Evolutionary conservation across 2,329 filamentous ascomycete genomes (phyloP), one percentile per base, ranked within the genome.

Genomic region (Neofusicoccum ribis): DNA sequence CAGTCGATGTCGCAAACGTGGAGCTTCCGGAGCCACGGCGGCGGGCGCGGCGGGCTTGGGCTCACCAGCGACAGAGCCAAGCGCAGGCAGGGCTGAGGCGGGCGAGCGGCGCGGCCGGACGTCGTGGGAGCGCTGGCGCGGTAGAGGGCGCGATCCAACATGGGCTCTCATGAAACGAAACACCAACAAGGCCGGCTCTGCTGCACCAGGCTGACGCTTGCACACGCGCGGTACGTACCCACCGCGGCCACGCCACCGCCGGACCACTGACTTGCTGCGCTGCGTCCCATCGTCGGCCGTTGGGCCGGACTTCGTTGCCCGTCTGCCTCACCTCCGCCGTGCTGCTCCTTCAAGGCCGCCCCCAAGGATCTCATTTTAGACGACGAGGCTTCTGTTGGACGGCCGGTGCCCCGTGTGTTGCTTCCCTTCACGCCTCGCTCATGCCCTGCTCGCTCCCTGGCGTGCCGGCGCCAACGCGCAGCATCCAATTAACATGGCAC

Each of bases 91-190:
- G 46, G 46, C 46, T 49, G 17, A 23, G 46, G 46, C 20, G 20
- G 20, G 20, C 20, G 20, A 23, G 20, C 20, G 20, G 20, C 20
- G 20, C 20, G 20, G 20, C 20, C 20, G 20, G 20, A 23, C 3
- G 20, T 23, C 20, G 20, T 23, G 20, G 20, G 20, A 23, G 37
- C 37, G 41, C 34, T 9, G 27, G 17, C 39, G 14, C 54, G 54
- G 54, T 39, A 27, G 36, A 43, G 8, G 23, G 39, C 49, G 23
- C 49, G 49, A 51, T 51, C 41, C 23, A 44, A 14, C 27, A 60
- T n/a, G 37, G 20, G 9, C 31, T 14, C 31, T 36, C 15, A 59
- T 59, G 54, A 59, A 59, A 59, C 54, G 41, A 59, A 58, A 46
- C 56, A 59, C 56, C 41, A 11, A n/a, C 56, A 46, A 47, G 15